These are phyloP conservation scores for Tolypocladium capitatum DNA, from an alignment of 2,329 filamentous ascomycete species.

Conservation along the genomic window DNA sequence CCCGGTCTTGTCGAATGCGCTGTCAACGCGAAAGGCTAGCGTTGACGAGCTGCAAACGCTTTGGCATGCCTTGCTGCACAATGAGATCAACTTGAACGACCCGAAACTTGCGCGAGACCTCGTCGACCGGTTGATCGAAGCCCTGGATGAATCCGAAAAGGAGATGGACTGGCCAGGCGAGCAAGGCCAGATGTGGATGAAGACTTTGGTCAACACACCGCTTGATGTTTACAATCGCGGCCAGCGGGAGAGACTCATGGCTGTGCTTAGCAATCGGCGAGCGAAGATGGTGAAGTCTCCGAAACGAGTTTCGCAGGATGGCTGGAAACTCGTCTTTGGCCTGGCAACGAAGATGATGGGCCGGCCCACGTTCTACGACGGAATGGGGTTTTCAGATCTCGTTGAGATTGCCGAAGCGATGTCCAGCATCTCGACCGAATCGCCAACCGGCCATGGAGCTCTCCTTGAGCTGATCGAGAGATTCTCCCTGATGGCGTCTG, in stretches of 20 bases:
- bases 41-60: constrained; percentile 8
- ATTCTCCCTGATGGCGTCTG: constrained; percentile 17
- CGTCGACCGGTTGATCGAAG: constrained; percentile 17
- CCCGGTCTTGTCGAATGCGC: constrained; percentile 11
- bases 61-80: constrained; percentile 19
- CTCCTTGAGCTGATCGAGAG: constrained; percentile 19
- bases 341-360: constrained; percentile 36
- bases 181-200: constrained; percentile 16
- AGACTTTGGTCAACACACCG: constrained; percentile 20
- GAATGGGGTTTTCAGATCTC: constrained; percentile 26
- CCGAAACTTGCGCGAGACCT: constrained; percentile 17
- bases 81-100: constrained; percentile 25
- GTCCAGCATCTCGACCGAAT: constrained; percentile 13
- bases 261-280: constrained; percentile 14
- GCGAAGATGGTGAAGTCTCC: constrained; percentile 12
- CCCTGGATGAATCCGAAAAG: constrained; percentile 14
- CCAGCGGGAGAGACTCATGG: constrained; percentile 31
- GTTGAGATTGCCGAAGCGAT: constrained; percentile 20
- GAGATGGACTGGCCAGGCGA: constrained; percentile 19
- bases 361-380: constrained; percentile 37
- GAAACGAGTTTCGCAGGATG: constrained; percentile 12
- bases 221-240: constrained; percentile 26
- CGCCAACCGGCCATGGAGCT: constrained; percentile 11
- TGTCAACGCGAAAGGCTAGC: constrained; percentile 8
- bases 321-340: constrained; percentile 26